Conservation (phyloP, 257 asterid genomes). For the Mentha longifolia region DNA sequence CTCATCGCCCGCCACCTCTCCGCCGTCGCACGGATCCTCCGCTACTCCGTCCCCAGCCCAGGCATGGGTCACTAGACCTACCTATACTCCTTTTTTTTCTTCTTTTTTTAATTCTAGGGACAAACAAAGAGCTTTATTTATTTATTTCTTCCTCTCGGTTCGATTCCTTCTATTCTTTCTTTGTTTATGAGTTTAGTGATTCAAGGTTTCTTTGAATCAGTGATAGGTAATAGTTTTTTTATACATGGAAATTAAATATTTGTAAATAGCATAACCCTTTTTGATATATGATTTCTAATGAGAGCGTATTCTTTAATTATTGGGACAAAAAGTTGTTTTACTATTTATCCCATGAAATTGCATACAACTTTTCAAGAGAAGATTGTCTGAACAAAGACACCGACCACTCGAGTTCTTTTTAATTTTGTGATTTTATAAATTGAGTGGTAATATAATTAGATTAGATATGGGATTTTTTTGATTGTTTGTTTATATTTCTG, state of each 20-base stretch:
- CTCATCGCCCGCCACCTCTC: conserved; percentile 55
- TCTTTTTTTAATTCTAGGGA: background rate
- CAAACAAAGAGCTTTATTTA: background rate
- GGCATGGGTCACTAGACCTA: conserved; percentile 54
- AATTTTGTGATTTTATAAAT: too few species aligned
- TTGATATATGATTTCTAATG: background rate
- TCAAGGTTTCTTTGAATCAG: background rate
- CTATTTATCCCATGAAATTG: background rate
- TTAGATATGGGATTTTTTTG: too few species aligned
- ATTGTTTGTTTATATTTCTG: background rate
- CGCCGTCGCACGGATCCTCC: conserved; percentile 50
- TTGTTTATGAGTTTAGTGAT: conserved; percentile 25
- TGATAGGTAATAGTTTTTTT: conserved; percentile 28
- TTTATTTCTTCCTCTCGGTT: background rate
- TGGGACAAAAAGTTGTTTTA: background rate
- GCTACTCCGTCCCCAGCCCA: conserved; percentile 63
- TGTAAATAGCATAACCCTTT: background rate
- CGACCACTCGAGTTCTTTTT: too few species aligned
- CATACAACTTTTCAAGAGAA: too few species aligned
- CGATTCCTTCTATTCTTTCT: conserved; percentile 24
- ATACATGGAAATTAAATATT: background rate
- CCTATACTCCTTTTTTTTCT: background rate
- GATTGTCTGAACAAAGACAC: too few species aligned
- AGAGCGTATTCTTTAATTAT: conserved; percentile 17
- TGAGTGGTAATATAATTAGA: too few species aligned